Evolutionary conservation across 2,329 filamentous ascomycete genomes (phyloP), one percentile per base, ranked within the genome.

Genomic region (Fulvia fulva): DNA sequence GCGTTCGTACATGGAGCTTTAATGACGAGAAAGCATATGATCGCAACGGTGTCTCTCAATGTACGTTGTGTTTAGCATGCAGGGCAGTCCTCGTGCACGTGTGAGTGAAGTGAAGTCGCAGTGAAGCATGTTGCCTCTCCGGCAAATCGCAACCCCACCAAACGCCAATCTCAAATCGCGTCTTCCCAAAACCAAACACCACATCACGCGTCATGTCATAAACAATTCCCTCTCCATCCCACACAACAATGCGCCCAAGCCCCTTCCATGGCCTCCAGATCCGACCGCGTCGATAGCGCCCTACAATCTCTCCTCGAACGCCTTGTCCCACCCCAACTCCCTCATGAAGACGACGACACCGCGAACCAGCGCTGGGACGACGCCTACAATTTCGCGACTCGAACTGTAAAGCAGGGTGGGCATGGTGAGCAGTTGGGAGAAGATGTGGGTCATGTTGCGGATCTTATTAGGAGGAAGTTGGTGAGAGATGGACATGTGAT

Each of bases 381-480:
- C 63, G 80, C 82, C 25, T 77, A 81, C 57, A 76, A 80, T 21
- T 75, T 79, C 63, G 82, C 81, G 44, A 75, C 74, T 61, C 74
- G 74, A 50, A 76, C 76, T 52, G 77, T 80, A 62, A 76, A 74
- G 69, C 68, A 65, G 51, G 67, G 60, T 45, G 73, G 74, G 30
- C 69, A 60, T 80, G 84, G 51, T 76, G 81, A 55, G 76, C 87
- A 53, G 16, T 60, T 54, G 12, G 81, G 83, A 28, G 82, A 87
- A 59, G 88, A 92, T 71, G 87, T 96, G 63, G 93, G 96, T 72
- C 92, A 97, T 80, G 91, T 92, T 55, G 90, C 90, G 28, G 91
- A 97, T 73, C 78, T 96, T 68, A 97, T 99, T 74, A 94, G 93
- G 78, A 86, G 90, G 71, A 90, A 89, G 75, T 80, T 99, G 63